These are phyloP conservation scores for Tripterygium wilfordii DNA, from an alignment of 177 flowering plant genomes.

Conservation along the genomic window DNA sequence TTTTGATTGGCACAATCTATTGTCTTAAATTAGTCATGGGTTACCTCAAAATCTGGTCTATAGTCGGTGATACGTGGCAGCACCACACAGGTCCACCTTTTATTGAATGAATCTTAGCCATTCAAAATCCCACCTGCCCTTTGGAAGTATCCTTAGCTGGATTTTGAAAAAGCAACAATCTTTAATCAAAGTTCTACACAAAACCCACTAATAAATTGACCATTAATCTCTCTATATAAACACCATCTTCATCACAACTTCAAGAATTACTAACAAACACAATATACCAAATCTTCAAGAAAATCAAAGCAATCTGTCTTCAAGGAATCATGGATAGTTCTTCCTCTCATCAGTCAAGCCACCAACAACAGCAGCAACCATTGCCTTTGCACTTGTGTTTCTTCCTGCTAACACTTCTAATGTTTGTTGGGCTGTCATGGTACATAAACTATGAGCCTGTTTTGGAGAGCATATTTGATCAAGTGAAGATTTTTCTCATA, in stretches of 20 bases:
- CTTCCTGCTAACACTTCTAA: constrained; percentile 36
- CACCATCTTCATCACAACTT: no score
- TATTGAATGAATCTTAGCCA: constrained; percentile 6
- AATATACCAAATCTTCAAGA: background rate
- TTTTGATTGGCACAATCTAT: no score
- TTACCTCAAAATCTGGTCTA: no score
- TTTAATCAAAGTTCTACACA: background rate
- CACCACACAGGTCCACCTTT: no score
- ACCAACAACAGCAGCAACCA: no score
- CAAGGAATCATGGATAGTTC: background rate
- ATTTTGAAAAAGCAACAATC: background rate
- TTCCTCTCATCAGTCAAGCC: constrained; percentile 8
- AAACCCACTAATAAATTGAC: background rate
- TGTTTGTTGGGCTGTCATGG: constrained; percentile 48
- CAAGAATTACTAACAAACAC: background rate
- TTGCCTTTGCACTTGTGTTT: constrained; percentile 52
- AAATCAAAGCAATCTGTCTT: background rate
- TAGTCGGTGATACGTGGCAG: no score
- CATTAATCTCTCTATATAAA: constrained; percentile 3
- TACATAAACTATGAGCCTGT: constrained; percentile 58
- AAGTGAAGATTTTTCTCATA: constrained; percentile 43
- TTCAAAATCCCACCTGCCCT: constrained; percentile 14
- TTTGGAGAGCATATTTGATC: constrained; percentile 34
- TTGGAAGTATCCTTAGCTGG: background rate
- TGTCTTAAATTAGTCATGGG: no score